Conservation (phyloP, 192 early-diverging fungal genomes). For the Coemansia sp. region DNA sequence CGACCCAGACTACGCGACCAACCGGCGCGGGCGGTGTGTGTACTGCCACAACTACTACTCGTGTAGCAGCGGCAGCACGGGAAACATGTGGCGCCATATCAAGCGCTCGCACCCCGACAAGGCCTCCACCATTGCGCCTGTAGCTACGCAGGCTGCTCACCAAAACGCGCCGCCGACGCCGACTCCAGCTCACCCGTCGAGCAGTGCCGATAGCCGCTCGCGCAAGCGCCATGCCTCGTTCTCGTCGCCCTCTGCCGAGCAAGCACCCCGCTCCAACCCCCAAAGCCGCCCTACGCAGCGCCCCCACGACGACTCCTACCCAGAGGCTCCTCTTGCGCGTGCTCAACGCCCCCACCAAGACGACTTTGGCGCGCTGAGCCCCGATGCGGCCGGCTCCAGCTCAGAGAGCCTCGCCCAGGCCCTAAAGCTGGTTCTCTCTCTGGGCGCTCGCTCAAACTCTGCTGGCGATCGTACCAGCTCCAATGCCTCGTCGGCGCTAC, state of each 20-base stretch:
- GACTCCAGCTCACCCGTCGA: neutral
- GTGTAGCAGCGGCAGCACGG: slow-evolving; percentile 52
- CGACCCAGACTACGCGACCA: slow-evolving; percentile 51
- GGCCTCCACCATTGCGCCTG: slow-evolving; percentile 41
- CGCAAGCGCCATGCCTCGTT: slow-evolving; percentile 52
- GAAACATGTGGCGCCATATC: slow-evolving; percentile 55
- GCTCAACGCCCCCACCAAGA: neutral
- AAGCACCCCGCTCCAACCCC: slow-evolving; percentile 5
- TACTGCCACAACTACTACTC: slow-evolving; percentile 57
- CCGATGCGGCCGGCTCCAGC: slow-evolving; percentile 14
- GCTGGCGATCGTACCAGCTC: slow-evolving; percentile 5
- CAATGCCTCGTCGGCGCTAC: slow-evolving; percentile 9
- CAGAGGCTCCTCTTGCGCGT: slow-evolving; percentile 15
- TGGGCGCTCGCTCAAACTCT: slow-evolving; percentile 10
- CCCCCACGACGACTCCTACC: slow-evolving; percentile 11
- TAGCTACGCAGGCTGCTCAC: slow-evolving; percentile 34
- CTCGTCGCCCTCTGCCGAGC: slow-evolving; percentile 39
- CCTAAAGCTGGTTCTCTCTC: slow-evolving; percentile 29
- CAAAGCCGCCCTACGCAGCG: neutral
- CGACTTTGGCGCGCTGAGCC: neutral
- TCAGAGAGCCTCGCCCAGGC: slow-evolving; percentile 39
- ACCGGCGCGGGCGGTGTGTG: slow-evolving; percentile 53
- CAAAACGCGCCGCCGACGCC: slow-evolving; percentile 12
- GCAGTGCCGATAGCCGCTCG: slow-evolving; percentile 13
- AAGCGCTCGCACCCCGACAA: slow-evolving; percentile 53